Evolutionary conservation across 2,329 filamentous ascomycete genomes (phyloP).

Genomic region (Biscogniauxia mediterranea): DNA sequence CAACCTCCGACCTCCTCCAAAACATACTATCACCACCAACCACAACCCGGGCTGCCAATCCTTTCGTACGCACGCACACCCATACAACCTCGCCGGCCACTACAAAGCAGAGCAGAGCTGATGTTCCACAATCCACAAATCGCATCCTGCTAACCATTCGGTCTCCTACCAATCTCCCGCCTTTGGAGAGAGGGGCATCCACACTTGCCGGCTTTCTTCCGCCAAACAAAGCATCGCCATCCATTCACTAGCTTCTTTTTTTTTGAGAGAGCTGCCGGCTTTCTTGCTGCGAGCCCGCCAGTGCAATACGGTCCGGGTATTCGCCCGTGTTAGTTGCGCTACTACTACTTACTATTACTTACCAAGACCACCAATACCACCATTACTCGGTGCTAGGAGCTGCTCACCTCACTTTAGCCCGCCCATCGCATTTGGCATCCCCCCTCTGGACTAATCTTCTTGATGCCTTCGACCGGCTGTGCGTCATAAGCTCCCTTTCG

Average conservation of each 20-base stretch:
- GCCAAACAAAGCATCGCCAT: constrained; percentile 9
- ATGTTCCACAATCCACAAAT: not conserved
- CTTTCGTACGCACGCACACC: not conserved
- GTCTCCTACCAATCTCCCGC: constrained; percentile 10
- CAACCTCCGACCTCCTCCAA: not conserved
- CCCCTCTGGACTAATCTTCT: constrained; percentile 12
- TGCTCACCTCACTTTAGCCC: constrained; percentile 12
- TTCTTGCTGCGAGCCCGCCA: not conserved
- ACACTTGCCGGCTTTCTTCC: constrained; percentile 6
- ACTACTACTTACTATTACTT: too few relatives aligned
- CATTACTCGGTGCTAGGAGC: too few relatives aligned
- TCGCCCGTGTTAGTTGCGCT: not conserved
- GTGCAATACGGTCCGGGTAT: not conserved
- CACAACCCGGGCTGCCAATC: not conserved
- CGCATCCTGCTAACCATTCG: not conserved
- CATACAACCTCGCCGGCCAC: not conserved
- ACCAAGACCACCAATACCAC: too few relatives aligned
- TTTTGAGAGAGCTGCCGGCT: not conserved
- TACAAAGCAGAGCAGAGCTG: not conserved
- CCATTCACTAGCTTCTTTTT: not conserved
- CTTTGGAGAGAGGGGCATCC: constrained; percentile 10
- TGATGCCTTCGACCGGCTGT: constrained; percentile 23
- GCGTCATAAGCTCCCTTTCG: constrained; percentile 22
- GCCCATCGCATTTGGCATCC: constrained; percentile 11
- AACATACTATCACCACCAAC: too few relatives aligned